Evolutionary conservation across 441 rosid genomes (phyloP), one percentile per base, ranked within the genome.

Genomic region (Lepidium campestre): DNA sequence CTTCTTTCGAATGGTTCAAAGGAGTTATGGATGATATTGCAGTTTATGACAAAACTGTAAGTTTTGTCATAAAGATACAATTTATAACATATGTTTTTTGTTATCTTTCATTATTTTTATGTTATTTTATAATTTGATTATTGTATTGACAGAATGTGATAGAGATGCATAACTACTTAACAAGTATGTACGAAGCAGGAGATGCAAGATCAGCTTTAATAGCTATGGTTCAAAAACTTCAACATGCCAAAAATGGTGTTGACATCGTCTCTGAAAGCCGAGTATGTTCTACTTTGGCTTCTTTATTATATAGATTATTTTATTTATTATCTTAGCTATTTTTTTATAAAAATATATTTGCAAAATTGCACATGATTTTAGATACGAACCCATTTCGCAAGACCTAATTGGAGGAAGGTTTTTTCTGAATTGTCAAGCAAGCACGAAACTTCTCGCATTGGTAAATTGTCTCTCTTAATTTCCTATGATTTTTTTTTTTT

Each of bases 11-110:
- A 56, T 93, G 99, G 99, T 93, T 93, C 55, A 93, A 91, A 72
- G 99, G 97, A 57, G 99, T 91, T 40, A 89, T 93, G 99, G 93
- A 93, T 79, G 99, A 93, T 34, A 80, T 93, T 29, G 97, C 95
- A 22, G 92, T 87, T 42, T 83, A 59, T 20, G 96, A 93, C 50
- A 74, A 59, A 44, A 82, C 80, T 37, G 95, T 93, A 60, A 57
- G 84, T 68, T 62, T 27, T n/a, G n/a, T n/a, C n/a, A n/a, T n/a
- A n/a, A n/a, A n/a, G n/a, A n/a, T n/a, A n/a, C 27, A 46, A 36
- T 5, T 15, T 57, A 14, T n/a, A n/a, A 36, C 18, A 19, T 22
- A 44, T 0, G 10, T 9, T 5, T 14, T 15, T 41, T 14, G n/a
- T 41, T 14, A 18, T 44, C 25, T 44, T 18, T 9, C n/a, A n/a